Evolutionary conservation across 495 filamentous ascomycete species (phyloP).

Genomic region (Daldinia childiae): DNA sequence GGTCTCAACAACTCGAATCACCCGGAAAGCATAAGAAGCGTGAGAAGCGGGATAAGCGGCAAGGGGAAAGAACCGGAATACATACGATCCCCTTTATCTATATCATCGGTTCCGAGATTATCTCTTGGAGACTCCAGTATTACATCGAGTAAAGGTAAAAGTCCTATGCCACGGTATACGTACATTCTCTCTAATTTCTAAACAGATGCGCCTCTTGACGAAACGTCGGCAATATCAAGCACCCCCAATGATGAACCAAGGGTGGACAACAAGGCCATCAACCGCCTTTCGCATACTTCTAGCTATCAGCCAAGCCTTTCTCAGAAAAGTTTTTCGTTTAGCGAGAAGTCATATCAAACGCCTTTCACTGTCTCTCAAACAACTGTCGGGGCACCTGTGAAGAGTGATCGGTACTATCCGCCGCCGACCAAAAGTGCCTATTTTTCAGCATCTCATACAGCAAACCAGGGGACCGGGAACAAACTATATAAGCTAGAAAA

Average conservation of each 20-base stretch:
- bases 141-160: conserved; percentile 28
- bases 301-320: conserved; percentile 16
- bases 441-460: conserved; percentile 42
- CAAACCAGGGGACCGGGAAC: conserved; percentile 16
- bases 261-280: conserved; percentile 18
- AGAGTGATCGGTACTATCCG: conserved; percentile 40
- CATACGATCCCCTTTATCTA: conserved; percentile 14
- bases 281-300: conserved; percentile 18
- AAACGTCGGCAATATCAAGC: conserved; percentile 24
- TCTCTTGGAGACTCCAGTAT: conserved; percentile 29
- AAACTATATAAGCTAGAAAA: not conserved
- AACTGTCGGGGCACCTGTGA: conserved; percentile 24
- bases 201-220: conserved; percentile 17
- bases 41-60: conserved; percentile 12
- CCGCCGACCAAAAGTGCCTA: conserved; percentile 43
- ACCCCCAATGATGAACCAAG: conserved; percentile 35
- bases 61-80: conserved; percentile 42
- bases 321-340: conserved; percentile 18
- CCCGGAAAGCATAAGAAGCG: conserved; percentile 12
- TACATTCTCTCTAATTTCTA: conserved; percentile 8
- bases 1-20: conserved; percentile 24
- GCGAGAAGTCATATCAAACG: conserved; percentile 16
- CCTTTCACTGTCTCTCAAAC: conserved; percentile 27
- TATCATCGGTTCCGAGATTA: conserved; percentile 14
- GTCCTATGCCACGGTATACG: not conserved